These are phyloP conservation scores for Camelina laxa DNA, from an alignment of 345 rosid species.

Conservation along the genomic window DNA sequence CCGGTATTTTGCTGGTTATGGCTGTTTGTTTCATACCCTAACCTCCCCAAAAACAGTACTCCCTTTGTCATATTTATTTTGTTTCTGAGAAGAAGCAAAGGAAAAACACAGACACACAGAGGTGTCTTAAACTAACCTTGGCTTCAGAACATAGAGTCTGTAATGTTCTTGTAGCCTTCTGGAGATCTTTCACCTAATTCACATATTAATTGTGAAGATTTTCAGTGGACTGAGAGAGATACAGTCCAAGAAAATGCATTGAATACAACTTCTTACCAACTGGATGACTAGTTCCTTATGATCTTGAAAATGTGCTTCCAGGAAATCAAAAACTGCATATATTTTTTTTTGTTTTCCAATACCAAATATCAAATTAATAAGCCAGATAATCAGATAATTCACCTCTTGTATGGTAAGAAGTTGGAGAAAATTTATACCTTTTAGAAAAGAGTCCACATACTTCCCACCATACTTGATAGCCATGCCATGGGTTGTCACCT, in stretches of 20 bases:
- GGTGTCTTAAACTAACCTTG: conserved; percentile 56
- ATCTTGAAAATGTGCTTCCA: conserved; percentile 68
- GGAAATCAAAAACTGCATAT: conserved; percentile 70
- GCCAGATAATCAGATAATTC: conserved; percentile 10
- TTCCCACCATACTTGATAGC: conserved; percentile 90
- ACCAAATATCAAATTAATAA: conserved; percentile 20
- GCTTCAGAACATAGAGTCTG: conserved; percentile 93
- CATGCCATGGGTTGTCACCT: conserved; percentile 76
- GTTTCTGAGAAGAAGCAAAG: not conserved
- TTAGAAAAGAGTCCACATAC: conserved; percentile 74
- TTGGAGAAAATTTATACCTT: conserved; percentile 52
- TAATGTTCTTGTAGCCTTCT: conserved; percentile 85
- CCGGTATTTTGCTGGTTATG: conserved; percentile 77
- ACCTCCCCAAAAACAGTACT: conserved; percentile 31
- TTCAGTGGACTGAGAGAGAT: conserved; percentile 14
- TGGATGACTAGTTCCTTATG: conserved; percentile 66
- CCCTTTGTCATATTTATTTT: conserved; percentile 14
- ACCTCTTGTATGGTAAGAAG: conserved; percentile 14
- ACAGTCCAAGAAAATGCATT: not conserved
- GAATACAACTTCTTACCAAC: conserved; percentile 53
- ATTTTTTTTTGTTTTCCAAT: conserved; percentile 1
- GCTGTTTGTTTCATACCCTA: conserved; percentile 79
- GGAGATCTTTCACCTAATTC: conserved; percentile 76
- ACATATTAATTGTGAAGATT: conserved; percentile 21
- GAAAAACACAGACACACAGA: not conserved